A percentile compares a stretch with the other conserved stretches of the same genome.
Evolutionary conservation across 352 stramenopile genomes (phyloP).

Genomic region (Paralagenidium karlingii): DNA sequence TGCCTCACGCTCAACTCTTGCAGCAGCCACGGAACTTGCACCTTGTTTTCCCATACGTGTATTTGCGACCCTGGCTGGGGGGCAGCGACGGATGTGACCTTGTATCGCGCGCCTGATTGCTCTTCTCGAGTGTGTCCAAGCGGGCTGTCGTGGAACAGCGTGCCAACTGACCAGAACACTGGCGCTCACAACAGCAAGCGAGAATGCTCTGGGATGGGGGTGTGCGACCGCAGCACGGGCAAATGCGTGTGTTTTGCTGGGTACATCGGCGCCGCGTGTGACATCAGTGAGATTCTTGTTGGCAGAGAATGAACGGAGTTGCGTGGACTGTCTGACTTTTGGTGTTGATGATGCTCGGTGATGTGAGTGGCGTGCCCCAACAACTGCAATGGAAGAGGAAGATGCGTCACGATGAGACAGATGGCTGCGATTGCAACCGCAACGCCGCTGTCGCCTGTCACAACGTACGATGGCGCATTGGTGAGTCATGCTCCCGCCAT

Average conservation of each 20-base stretch:
- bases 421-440: conserved; percentile 50
- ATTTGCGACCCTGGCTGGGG: conserved; percentile 53
- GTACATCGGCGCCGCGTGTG: conserved; percentile 71
- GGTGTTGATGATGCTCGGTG: too few species aligned
- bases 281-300: too few species aligned
- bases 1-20: conserved; percentile 70
- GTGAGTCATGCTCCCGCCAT: conserved; percentile 11
- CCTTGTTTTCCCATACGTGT: conserved; percentile 43
- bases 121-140: conserved; percentile 42
- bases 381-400: conserved; percentile 59
- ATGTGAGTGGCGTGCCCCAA: conserved; percentile 49
- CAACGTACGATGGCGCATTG: conserved; percentile 37
- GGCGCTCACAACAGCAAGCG: conserved; percentile 25
- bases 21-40: conserved; percentile 69
- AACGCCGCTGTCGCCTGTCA: conserved; percentile 45
- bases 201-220: conserved; percentile 84
- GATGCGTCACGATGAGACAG: conserved; percentile 72
- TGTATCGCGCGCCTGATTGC: conserved; percentile 73
- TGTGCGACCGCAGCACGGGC: conserved; percentile 62
- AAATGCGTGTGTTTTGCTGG: conserved; percentile 72
- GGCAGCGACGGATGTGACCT: conserved; percentile 41
- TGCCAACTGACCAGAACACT: conserved; percentile 20
- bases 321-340: background rate
- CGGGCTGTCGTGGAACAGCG: conserved; percentile 33
- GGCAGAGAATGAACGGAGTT: too few species aligned